Evolutionary conservation across 768 basidiomycete species (phyloP).

Genomic region (Tylopilus felleus): DNA sequence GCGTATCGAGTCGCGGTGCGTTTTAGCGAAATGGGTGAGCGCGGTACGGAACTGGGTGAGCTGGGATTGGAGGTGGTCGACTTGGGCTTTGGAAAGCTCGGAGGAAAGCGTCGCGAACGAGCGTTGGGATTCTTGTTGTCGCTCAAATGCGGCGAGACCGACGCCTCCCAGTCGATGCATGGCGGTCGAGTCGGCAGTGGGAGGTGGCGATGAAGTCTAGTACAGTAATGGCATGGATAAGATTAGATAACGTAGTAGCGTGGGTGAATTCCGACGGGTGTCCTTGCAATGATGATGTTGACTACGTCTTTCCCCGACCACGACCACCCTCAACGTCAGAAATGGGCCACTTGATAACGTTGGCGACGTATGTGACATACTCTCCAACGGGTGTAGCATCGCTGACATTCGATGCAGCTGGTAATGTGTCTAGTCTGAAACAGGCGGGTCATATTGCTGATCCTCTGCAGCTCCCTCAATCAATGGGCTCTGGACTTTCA

Average conservation of each 20-base stretch:
- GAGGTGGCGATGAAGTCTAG: no score
- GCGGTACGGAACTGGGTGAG: slow-evolving; percentile 81
- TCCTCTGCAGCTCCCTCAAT: slow-evolving; percentile 70
- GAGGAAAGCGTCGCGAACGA: slow-evolving; percentile 82
- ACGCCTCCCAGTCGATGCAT: slow-evolving; percentile 80
- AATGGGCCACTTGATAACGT: slow-evolving; percentile 88
- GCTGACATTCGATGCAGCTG: slow-evolving; percentile 19
- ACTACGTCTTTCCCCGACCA: background rate
- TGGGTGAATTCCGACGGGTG: no score
- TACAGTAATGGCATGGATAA: slow-evolving; percentile 18
- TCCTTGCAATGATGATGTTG: background rate
- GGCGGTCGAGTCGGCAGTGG: no score
- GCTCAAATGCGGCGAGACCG: slow-evolving; percentile 84
- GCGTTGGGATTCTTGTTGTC: slow-evolving; percentile 76
- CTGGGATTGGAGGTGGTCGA: slow-evolving; percentile 76
- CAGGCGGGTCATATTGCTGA: slow-evolving; percentile 52
- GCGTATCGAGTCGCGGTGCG: slow-evolving; percentile 81
- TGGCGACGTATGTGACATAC: slow-evolving; percentile 67
- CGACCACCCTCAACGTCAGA: background rate
- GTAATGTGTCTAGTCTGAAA: slow-evolving; percentile 11
- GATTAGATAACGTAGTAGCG: background rate
- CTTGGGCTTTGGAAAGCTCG: slow-evolving; percentile 70
- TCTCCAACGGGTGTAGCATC: background rate
- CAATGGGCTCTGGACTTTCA: slow-evolving; percentile 98
- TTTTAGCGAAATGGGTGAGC: slow-evolving; percentile 73